These are phyloP conservation scores for Boletus insuetus DNA, from an alignment of 768 basidiomycete genomes.

Conservation along the genomic window DNA sequence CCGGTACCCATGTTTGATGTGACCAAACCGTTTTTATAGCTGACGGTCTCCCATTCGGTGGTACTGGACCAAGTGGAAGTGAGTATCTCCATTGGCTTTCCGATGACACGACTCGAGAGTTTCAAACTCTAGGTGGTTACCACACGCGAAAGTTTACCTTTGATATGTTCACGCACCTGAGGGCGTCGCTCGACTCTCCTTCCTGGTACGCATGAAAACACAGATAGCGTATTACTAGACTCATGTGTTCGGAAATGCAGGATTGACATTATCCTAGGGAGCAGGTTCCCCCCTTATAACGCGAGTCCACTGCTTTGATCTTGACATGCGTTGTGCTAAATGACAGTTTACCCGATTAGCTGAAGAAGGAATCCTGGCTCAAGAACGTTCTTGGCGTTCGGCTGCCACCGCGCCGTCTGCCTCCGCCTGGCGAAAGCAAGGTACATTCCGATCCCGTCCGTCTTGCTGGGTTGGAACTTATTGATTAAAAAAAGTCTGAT, in stretches of 20 bases:
- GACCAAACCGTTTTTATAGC: conserved; percentile 28
- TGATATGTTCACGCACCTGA: conserved; percentile 74
- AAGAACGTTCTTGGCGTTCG: conserved; percentile 8
- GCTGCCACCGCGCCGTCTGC: conserved; percentile 23
- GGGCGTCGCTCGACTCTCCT: conserved; percentile 50
- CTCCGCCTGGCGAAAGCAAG: conserved; percentile 7
- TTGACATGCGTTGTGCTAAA: background rate
- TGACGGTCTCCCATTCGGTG: conserved; percentile 72
- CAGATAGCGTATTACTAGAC: background rate
- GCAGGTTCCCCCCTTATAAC: conserved; percentile 29
- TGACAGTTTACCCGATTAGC: conserved; percentile 5
- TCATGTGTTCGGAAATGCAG: conserved; percentile 10
- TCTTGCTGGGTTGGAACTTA: background rate
- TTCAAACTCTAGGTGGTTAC: conserved; percentile 48
- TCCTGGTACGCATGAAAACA: conserved; percentile 24
- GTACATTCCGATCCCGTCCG: background rate
- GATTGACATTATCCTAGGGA: conserved; percentile 25
- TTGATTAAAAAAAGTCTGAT: conserved; percentile 10
- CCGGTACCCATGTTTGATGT: background rate
- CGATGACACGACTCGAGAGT: background rate
- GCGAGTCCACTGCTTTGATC: conserved; percentile 8
- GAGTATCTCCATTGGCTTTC: conserved; percentile 24
- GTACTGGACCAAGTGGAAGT: conserved; percentile 73
- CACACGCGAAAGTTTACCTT: conserved; percentile 75
- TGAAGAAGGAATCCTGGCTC: conserved; percentile 26